phyloP scores from a whole-genome alignment of 2,329 filamentous ascomycete species.

The Penicillium italicum region DNA sequence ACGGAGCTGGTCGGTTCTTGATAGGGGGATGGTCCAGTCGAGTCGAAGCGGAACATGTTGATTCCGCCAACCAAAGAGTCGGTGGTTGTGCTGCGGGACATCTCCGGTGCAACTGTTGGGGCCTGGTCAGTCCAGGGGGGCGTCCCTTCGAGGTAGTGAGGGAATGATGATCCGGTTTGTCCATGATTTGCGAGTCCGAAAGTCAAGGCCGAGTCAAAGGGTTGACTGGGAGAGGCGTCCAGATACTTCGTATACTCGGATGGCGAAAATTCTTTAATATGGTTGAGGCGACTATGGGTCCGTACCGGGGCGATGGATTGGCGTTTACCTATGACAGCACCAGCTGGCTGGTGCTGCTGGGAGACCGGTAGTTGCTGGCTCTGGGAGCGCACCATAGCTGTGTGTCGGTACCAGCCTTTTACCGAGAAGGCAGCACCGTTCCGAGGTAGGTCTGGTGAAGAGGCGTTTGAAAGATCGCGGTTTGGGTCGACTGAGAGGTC shows the following conservation, averaged over 20 bases:
- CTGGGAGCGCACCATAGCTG: conserved; percentile 39
- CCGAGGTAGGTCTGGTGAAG: conserved; percentile 28
- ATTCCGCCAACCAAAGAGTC: conserved; percentile 45
- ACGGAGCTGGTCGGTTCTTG: conserved; percentile 22
- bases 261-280: conserved; percentile 43
- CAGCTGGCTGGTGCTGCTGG: conserved; percentile 26
- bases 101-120: conserved; percentile 36
- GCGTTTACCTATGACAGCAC: conserved; percentile 28
- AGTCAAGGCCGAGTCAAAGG: conserved; percentile 23
- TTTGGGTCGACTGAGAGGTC: conserved; percentile 35
- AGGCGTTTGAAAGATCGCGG: conserved; percentile 31
- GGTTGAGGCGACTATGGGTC: conserved; percentile 29
- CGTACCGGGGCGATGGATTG: conserved; percentile 32
- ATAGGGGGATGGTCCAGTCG: conserved; percentile 30
- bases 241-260: conserved; percentile 41
- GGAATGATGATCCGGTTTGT: conserved; percentile 13
- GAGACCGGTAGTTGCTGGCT: conserved; percentile 38
- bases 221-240: conserved; percentile 29
- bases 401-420: conserved; percentile 30
- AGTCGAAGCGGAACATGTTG: conserved; percentile 46
- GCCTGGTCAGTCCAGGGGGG: conserved; percentile 25
- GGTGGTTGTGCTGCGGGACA: conserved; percentile 46
- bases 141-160: conserved; percentile 15
- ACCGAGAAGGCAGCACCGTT: conserved; percentile 26
- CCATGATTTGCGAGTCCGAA: conserved; percentile 14